phyloP scores from a whole-genome alignment of 495 filamentous ascomycete species.

The Neurospora sp. region DNA sequence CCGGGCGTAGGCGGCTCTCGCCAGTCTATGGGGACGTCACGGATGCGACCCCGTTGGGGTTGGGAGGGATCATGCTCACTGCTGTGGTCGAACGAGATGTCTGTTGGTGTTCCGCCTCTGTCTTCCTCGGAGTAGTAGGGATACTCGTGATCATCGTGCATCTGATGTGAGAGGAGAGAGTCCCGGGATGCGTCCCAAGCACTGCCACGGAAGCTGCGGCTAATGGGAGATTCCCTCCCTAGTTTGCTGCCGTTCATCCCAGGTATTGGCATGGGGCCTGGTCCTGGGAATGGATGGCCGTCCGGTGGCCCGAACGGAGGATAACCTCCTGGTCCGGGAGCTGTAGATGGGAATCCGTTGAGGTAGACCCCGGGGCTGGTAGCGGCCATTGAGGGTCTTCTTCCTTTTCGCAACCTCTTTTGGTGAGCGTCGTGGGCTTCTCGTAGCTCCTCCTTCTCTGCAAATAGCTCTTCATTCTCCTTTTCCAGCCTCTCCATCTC shows the following conservation, averaged over 20 bases:
- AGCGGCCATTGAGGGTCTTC: neutral
- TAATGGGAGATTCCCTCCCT: neutral
- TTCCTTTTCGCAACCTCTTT: neutral
- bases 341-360: neutral
- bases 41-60: neutral
- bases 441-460: no score
- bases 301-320: neutral
- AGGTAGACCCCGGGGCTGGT: neutral
- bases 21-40: neutral
- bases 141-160: neutral
- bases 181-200: neutral
- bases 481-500: neutral
- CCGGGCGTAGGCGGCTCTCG: neutral
- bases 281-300: neutral
- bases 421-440: neutral
- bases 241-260: neutral
- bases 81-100: neutral
- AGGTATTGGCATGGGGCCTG: neutral
- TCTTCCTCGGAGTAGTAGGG: neutral
- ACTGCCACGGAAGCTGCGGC: neutral
- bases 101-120: neutral
- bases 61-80: neutral
- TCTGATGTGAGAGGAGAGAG: neutral
- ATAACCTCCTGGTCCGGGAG: neutral
- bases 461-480: neutral